Percentiles rank a stretch among this genome's conserved stretches.
Evolutionary conservation across 2,329 filamentous ascomycete genomes (phyloP).

Genomic region (Colletotrichum sp.): DNA sequence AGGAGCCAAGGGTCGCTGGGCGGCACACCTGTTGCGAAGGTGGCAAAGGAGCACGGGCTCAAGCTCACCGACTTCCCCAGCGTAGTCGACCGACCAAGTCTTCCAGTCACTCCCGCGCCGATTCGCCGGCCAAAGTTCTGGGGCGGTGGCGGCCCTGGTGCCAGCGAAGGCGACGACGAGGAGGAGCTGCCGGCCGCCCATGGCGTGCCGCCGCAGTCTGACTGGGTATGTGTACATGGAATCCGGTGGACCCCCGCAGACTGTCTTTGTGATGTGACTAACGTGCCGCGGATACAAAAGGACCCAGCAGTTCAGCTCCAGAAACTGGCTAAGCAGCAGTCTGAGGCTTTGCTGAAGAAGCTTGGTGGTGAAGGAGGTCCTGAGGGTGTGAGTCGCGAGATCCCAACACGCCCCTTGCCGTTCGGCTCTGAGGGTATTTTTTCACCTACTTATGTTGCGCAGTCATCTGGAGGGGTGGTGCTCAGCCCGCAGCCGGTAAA

Average conservation of each 20-base stretch:
- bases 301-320: conserved; percentile 74
- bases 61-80: conserved; percentile 88
- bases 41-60: conserved; percentile 49
- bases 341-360: conserved; percentile 62
- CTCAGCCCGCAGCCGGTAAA: conserved; percentile 49
- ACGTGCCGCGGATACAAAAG: conserved; percentile 58
- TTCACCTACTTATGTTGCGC: conserved; percentile 51
- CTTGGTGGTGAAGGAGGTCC: conserved; percentile 42
- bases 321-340: conserved; percentile 71
- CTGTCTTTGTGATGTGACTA: conserved; percentile 62
- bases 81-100: conserved; percentile 80
- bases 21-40: conserved; percentile 23
- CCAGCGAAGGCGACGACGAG: conserved; percentile 55
- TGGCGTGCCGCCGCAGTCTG: conserved; percentile 84
- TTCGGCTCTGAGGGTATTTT: conserved; percentile 56
- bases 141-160: conserved; percentile 52
- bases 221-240: conserved; percentile 87
- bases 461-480: conserved; percentile 34
- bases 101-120: conserved; percentile 90
- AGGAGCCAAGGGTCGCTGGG: conserved; percentile 32
- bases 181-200: conserved; percentile 75
- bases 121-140: conserved; percentile 73
- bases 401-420: conserved; percentile 56
- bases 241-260: conserved; percentile 52
- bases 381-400: conserved; percentile 40